phyloP scores from a whole-genome alignment of 2,329 filamentous ascomycete genomes.

The Arthrobotrys sinensis region DNA sequence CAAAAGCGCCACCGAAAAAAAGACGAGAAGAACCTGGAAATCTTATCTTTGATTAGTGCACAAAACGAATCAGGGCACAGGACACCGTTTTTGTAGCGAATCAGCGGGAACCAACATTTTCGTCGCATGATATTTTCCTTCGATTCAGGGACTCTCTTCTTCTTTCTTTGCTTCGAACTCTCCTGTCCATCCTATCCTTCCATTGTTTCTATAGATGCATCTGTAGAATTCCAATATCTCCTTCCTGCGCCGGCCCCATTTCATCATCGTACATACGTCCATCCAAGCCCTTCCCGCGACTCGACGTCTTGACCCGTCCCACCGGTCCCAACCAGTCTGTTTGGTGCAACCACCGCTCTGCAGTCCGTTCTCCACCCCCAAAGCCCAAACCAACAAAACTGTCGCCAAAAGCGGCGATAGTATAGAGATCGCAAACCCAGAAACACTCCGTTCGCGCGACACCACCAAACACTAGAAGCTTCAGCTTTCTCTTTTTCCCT shows the following conservation, averaged over 20 bases:
- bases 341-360: constrained; percentile 28
- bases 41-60: constrained; percentile 61
- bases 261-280: constrained; percentile 35
- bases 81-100: constrained; percentile 55
- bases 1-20: constrained; percentile 52
- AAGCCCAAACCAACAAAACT: constrained; percentile 28
- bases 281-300: constrained; percentile 39
- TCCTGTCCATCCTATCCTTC: constrained; percentile 31
- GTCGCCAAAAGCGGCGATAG: constrained; percentile 49
- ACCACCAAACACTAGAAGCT: background rate
- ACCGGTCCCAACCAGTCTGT: constrained; percentile 16
- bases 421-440: constrained; percentile 22
- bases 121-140: constrained; percentile 56
- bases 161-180: constrained; percentile 30
- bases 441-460: constrained; percentile 25
- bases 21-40: constrained; percentile 46
- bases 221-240: constrained; percentile 25
- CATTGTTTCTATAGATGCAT: constrained; percentile 48
- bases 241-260: constrained; percentile 42
- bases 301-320: constrained; percentile 12
- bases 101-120: constrained; percentile 55
- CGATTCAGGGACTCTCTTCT: constrained; percentile 51
- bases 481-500: constrained; percentile 16
- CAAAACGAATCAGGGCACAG: constrained; percentile 55
- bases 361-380: constrained; percentile 41